Base-by-base conservation (phyloP, 805 yeast genomes). In the Cyberlindnera misumaiensis region DNA sequence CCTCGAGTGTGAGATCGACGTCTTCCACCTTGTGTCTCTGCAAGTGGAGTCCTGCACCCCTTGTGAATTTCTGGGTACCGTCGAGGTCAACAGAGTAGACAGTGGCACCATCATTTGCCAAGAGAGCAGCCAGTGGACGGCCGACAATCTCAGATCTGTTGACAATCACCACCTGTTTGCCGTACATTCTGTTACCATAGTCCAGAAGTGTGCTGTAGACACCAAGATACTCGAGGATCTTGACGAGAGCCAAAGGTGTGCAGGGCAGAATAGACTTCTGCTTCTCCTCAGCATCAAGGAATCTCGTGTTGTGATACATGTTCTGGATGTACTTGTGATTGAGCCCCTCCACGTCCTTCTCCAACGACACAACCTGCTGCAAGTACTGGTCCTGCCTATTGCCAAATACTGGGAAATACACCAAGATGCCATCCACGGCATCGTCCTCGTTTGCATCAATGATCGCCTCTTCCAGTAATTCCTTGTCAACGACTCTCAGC, bases 131-230 rank as follows among this genome's bases (percentile, higher is more conserved):
- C 43, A 93, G 67, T 1, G 98, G 98, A 51, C 98, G 77, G 11
- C 98, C 98, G 16, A 93, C 98, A 54, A 93, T 90, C 63, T 93
- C 98, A 11, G 95, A 84, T 55, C 98, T 72, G 64, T 93, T 93
- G 37, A 93, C 89, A 32, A 93, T 80, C 35, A 94, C 80, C 40
- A 90, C 72, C 36, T 93, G 90, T 63, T 88, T 89, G 32, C 98
- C 98, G 53, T 86, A 93, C 16, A 93, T 69, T 45, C 96, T 72
- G 66, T 93, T 88, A 5, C 98, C 98, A 55, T 88, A 83, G 20
- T 84, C 83, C 42, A 93, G 62, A 16, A 89, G 63, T 32, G 73
- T 63, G 64, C 90, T 93, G 70, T 93, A 93, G 6, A 87, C 83
- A 11, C 93, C 88, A 52, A 93, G 67, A 57, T 80, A 86, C 59